Evolutionary conservation across 176 grass and related monocot species (phyloP).

Genomic region (Hsuehochloa calcarea): DNA sequence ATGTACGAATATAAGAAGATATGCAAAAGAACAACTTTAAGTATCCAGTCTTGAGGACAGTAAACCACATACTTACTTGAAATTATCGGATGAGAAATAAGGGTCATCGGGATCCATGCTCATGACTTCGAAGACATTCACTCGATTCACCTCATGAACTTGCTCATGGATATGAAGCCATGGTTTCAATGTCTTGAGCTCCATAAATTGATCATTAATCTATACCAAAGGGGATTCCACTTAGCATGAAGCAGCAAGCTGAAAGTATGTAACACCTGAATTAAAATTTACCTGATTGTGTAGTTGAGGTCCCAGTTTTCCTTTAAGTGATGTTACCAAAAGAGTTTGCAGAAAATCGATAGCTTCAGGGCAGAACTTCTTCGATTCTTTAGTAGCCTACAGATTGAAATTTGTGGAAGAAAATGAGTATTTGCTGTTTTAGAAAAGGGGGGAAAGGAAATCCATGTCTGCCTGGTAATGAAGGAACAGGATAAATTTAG

Average conservation of each 20-base stretch:
- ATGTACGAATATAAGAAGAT: conserved; percentile 7
- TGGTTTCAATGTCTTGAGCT: conserved; percentile 64
- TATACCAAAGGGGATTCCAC: conserved; percentile 33
- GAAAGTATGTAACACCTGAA: conserved; percentile 14
- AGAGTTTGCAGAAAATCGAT: conserved; percentile 74
- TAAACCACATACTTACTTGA: conserved; percentile 53
- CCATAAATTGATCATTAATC: conserved; percentile 72
- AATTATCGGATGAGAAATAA: conserved; percentile 61
- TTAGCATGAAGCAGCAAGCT: conserved; percentile 22
- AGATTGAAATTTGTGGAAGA: conserved; percentile 29
- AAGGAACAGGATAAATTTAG: neutral
- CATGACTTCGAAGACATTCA: conserved; percentile 64
- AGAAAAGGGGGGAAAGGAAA: neutral
- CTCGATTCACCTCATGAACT: conserved; percentile 42
- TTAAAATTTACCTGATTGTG: conserved; percentile 47
- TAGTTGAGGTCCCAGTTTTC: conserved; percentile 45
- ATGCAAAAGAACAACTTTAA: neutral
- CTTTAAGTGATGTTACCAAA: conserved; percentile 60
- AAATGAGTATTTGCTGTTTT: neutral
- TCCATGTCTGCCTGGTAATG: neutral
- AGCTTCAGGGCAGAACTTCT: conserved; percentile 88
- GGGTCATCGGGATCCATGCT: conserved; percentile 63
- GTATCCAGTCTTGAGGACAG: neutral
- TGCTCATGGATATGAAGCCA: conserved; percentile 57
- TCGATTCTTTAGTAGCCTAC: conserved; percentile 86